A percentile compares a stretch with the other conserved stretches of the same genome.
These are phyloP conservation scores for Leptographium lundbergii DNA, from an alignment of 2,329 filamentous ascomycete genomes.

Conservation along the genomic window DNA sequence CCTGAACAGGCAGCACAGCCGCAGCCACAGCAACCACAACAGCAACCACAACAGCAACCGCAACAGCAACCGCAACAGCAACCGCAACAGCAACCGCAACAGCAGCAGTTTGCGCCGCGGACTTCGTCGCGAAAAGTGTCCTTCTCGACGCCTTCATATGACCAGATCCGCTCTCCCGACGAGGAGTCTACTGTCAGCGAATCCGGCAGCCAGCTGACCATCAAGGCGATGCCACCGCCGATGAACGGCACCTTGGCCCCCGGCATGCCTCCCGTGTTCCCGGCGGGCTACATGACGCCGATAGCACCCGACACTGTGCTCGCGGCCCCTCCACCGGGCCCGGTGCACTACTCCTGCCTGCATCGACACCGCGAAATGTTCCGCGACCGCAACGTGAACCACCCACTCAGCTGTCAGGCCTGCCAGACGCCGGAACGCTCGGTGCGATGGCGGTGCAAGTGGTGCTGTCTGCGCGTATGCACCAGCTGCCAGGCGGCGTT, in stretches of 20 bases:
- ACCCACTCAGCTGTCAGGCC: slow-evolving; percentile 40
- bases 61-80: no score
- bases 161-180: not conserved
- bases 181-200: slow-evolving; percentile 1
- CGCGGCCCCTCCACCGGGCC: slow-evolving; percentile 26
- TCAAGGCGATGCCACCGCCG: not conserved
- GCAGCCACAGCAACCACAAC: not conserved
- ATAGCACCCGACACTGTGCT: slow-evolving; percentile 24
- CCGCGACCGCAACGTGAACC: slow-evolving; percentile 32
- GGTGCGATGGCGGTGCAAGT: slow-evolving; percentile 33
- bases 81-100: slow-evolving; percentile 7
- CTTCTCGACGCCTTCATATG: not conserved
- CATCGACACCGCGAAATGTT: slow-evolving; percentile 35
- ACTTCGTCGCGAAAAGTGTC: slow-evolving; percentile 16
- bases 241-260: not conserved
- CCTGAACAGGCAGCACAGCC: not conserved
- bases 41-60: slow-evolving; percentile 11
- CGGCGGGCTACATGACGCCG: slow-evolving; percentile 13
- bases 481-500: slow-evolving; percentile 31
- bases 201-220: slow-evolving; percentile 7
- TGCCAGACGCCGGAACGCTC: slow-evolving; percentile 33
- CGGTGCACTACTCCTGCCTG: slow-evolving; percentile 31
- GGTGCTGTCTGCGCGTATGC: slow-evolving; percentile 41
- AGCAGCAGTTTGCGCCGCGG: slow-evolving; percentile 19
- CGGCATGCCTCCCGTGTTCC: slow-evolving; percentile 15